phyloP scores from a whole-genome alignment of 2,329 filamentous ascomycete genomes.

The Dothideomycetes sp. region DNA sequence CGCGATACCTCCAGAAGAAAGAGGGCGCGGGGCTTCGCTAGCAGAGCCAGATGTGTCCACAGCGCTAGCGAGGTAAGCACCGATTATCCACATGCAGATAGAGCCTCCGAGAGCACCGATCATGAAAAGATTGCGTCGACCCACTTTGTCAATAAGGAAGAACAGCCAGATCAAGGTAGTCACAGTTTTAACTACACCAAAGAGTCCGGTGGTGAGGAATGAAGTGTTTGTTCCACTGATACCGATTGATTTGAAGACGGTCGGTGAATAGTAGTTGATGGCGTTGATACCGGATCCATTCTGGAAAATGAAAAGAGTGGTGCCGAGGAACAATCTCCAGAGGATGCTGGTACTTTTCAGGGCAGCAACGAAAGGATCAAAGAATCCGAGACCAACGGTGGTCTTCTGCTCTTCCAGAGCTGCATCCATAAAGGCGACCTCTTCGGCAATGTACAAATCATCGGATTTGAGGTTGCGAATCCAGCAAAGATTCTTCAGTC shows the following conservation, averaged over 20 bases:
- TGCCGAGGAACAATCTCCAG: slow-evolving; percentile 18
- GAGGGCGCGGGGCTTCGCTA: slow-evolving; percentile 35
- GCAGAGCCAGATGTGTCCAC: slow-evolving; percentile 30
- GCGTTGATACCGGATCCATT: slow-evolving; percentile 16
- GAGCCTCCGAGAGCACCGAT: slow-evolving; percentile 42
- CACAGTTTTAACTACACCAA: slow-evolving; percentile 24
- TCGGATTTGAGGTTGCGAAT: slow-evolving; percentile 49
- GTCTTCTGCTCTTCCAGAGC: slow-evolving; percentile 48
- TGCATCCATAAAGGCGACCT: slow-evolving; percentile 60
- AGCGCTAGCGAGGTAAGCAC: slow-evolving; percentile 45
- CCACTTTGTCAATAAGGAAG: slow-evolving; percentile 32
- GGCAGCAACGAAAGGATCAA: slow-evolving; percentile 14
- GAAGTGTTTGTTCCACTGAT: slow-evolving; percentile 50
- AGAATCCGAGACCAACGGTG: slow-evolving; percentile 12
- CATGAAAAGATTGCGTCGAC: slow-evolving; percentile 35
- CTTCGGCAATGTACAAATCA: slow-evolving; percentile 65
- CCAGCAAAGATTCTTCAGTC: slow-evolving; percentile 46
- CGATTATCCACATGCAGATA: slow-evolving; percentile 43
- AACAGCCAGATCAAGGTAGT: slow-evolving; percentile 32
- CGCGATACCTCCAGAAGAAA: slow-evolving; percentile 39
- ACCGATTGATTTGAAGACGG: slow-evolving; percentile 58
- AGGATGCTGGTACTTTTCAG: slow-evolving; percentile 15
- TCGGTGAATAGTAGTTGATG: slow-evolving; percentile 54
- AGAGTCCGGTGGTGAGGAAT: slow-evolving; percentile 44
- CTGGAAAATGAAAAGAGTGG: slow-evolving; percentile 17